phyloP scores from a whole-genome alignment of 306 rosid genomes.

The Sechiopsis laciniata region DNA sequence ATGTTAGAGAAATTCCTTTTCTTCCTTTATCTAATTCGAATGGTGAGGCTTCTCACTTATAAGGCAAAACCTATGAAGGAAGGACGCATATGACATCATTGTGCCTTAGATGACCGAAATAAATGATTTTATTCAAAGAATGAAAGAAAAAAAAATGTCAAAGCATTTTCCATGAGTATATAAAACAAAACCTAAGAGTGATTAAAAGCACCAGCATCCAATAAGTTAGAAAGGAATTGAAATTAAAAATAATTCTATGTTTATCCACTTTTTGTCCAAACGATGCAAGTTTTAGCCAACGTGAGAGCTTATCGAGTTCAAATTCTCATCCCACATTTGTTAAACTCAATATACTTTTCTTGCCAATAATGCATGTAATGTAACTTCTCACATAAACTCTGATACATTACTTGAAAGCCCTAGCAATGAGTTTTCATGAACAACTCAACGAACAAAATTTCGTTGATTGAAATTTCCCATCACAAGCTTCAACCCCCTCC shows the following conservation, averaged over 20 bases:
- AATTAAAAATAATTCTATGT: background rate
- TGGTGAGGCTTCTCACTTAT: background rate
- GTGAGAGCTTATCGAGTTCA: background rate
- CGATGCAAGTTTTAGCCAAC: background rate
- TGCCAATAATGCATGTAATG: background rate
- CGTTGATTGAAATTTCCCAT: background rate
- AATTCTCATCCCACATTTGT: background rate
- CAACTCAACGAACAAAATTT: background rate
- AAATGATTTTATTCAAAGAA: background rate
- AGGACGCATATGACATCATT: background rate
- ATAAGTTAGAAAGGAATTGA: background rate
- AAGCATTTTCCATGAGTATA: slow-evolving; percentile 1
- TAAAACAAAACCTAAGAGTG: background rate
- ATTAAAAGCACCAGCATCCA: background rate
- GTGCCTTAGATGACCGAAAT: background rate
- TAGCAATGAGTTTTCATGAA: background rate
- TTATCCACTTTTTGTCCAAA: background rate
- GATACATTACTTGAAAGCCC: background rate
- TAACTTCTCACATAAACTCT: background rate
- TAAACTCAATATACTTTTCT: background rate
- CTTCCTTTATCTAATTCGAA: background rate
- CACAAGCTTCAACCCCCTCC: too few species aligned
- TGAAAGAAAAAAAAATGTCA: background rate
- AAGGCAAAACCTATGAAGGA: background rate
- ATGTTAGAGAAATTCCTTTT: background rate